These are phyloP conservation scores for Ocimum tenuiflorum DNA, from an alignment of 257 asterid genomes.

Conservation along the genomic window DNA sequence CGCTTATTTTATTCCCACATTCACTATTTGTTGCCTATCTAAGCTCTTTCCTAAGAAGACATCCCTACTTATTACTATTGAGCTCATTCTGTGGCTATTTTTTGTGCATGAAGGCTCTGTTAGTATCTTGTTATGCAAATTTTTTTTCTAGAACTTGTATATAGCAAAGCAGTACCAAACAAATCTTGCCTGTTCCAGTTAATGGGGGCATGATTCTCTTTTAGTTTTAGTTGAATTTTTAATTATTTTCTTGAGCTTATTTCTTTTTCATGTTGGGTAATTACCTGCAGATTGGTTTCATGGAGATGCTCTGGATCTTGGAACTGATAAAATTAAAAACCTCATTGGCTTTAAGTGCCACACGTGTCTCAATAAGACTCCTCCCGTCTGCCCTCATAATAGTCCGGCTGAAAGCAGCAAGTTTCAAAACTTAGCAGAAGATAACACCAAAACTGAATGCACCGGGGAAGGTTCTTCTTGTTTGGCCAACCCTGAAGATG, in stretches of 20 bases:
- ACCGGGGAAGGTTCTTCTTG: slow-evolving; percentile 23
- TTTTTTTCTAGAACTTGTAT: background rate
- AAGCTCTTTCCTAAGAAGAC: slow-evolving; percentile 10
- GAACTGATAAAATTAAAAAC: slow-evolving; percentile 44
- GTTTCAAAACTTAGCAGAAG: slow-evolving; percentile 24
- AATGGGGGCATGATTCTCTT: slow-evolving; percentile 16
- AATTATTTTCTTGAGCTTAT: slow-evolving; percentile 9
- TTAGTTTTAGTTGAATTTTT: background rate
- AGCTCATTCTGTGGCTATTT: slow-evolving; percentile 9
- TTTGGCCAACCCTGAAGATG: slow-evolving; percentile 22
- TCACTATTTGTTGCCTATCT: slow-evolving; percentile 1
- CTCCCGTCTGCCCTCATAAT: slow-evolving; percentile 66
- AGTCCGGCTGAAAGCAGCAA: slow-evolving; percentile 29
- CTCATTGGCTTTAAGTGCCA: slow-evolving; percentile 86
- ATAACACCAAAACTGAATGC: slow-evolving; percentile 23
- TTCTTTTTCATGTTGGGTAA: slow-evolving; percentile 7
- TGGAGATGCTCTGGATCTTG: slow-evolving; percentile 75
- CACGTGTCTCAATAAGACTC: slow-evolving; percentile 47
- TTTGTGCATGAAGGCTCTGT: background rate
- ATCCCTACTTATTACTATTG: background rate
- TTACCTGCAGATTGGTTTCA: slow-evolving; percentile 77
- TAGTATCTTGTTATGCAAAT: background rate
- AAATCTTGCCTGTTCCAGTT: background rate
- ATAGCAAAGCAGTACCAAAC: background rate
- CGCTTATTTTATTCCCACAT: slow-evolving; percentile 12